These are phyloP conservation scores for Eragrostis curvula DNA, from an alignment of 176 grass and related monocot species.

Conservation along the genomic window DNA sequence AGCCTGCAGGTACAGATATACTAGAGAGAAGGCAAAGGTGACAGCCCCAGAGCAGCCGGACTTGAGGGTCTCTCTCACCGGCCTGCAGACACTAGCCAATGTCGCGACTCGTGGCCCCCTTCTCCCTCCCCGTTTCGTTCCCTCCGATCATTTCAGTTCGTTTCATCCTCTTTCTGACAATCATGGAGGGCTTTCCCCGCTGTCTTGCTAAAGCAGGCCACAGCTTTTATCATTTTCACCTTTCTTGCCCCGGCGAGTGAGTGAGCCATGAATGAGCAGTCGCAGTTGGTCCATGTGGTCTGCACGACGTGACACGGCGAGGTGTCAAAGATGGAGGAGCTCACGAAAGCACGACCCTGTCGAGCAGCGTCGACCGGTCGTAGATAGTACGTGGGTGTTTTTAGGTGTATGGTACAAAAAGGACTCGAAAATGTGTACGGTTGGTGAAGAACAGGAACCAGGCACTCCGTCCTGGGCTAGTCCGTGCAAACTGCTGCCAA, in stretches of 20 bases:
- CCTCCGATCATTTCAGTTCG: neutral
- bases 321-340: neutral
- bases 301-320: neutral
- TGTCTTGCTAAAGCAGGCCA: neutral
- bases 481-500: neutral
- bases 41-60: slow-evolving; percentile 18
- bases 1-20: neutral
- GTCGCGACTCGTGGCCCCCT: slow-evolving; percentile 11
- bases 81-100: slow-evolving; percentile 36
- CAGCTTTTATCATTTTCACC: slow-evolving; percentile 6
- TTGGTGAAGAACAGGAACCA: neutral
- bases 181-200: slow-evolving; percentile 31
- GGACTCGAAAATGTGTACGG: neutral
- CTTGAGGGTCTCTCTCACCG: slow-evolving; percentile 25
- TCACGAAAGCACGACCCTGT: neutral
- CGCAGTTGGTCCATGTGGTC: neutral
- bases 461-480: neutral
- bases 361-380: slow-evolving; percentile 4
- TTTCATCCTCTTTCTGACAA: slow-evolving; percentile 1
- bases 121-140: neutral
- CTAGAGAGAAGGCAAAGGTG: slow-evolving; percentile 30
- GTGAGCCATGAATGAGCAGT: slow-evolving; percentile 16
- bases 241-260: slow-evolving; percentile 1
- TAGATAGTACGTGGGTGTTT: slow-evolving; percentile 7
- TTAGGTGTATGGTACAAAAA: neutral